Percentiles rank a stretch among this genome's conserved stretches.
Conservation (phyloP, 139 green algal species). For the Tetradesmus lagerheimii region DNA sequence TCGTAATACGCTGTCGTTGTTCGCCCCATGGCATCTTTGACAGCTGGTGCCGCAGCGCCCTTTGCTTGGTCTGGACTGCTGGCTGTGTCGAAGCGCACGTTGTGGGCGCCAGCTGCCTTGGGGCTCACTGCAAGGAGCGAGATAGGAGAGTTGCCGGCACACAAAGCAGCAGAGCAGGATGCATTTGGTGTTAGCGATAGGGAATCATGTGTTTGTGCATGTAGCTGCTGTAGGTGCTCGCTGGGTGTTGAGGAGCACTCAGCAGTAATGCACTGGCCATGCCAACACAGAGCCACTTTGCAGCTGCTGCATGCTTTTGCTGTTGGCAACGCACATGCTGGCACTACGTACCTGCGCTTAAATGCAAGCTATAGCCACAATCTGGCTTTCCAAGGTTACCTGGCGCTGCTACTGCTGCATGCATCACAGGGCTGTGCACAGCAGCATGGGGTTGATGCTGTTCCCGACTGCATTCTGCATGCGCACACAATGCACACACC, state of each 20-base stretch:
- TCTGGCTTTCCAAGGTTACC: not conserved
- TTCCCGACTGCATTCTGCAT: not conserved
- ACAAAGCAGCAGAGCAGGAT: too few species aligned
- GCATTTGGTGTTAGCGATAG: too few species aligned
- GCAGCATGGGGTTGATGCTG: not conserved
- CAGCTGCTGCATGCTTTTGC: too few species aligned
- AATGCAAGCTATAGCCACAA: not conserved
- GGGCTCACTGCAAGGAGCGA: not conserved
- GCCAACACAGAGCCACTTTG: not conserved
- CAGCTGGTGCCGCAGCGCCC: not conserved
- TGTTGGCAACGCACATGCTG: too few species aligned
- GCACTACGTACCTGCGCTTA: not conserved
- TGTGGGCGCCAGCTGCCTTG: not conserved
- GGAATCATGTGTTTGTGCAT: too few species aligned
- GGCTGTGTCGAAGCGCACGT: not conserved
- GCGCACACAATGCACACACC: not conserved
- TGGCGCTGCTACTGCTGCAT: not conserved
- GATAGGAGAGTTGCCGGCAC: too few species aligned
- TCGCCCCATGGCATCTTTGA: not conserved
- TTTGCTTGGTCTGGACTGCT: not conserved
- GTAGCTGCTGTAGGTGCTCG: too few species aligned
- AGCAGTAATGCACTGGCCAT: not conserved
- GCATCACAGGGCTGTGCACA: not conserved
- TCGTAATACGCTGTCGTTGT: not conserved
- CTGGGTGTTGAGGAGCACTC: too few species aligned